These are phyloP conservation scores for Aspergillus fumigatus DNA, from an alignment of 2,329 filamentous ascomycete genomes.

Conservation along the genomic window DNA sequence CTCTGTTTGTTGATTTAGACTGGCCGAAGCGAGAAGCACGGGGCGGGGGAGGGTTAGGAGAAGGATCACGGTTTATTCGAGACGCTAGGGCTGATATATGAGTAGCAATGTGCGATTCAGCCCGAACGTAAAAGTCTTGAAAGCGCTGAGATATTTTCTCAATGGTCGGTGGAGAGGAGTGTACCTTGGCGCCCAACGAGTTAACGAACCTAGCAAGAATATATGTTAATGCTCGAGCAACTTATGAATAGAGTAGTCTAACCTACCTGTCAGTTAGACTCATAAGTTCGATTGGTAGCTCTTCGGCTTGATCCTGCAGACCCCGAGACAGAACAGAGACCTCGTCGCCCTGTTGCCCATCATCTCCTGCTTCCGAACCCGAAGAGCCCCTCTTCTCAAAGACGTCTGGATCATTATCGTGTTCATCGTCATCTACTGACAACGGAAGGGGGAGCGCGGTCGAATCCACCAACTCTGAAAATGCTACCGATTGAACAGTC, in stretches of 20 bases:
- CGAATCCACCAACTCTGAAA: conserved; percentile 21
- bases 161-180: conserved; percentile 76
- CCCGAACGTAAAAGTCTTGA: conserved; percentile 85
- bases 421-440: conserved; percentile 20
- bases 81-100: conserved; percentile 78
- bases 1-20: conserved; percentile 50
- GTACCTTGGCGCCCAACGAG: conserved; percentile 79
- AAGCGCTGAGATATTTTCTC: conserved; percentile 81
- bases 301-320: conserved; percentile 68
- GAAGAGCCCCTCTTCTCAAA: conserved; percentile 42
- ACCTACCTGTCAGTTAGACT: conserved; percentile 79
- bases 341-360: conserved; percentile 28
- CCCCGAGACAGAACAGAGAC: conserved; percentile 31
- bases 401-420: conserved; percentile 32
- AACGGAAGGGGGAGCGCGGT: conserved; percentile 20
- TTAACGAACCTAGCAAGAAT: conserved; percentile 70
- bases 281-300: conserved; percentile 89
- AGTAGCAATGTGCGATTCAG: conserved; percentile 76
- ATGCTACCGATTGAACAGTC: conserved; percentile 21
- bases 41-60: conserved; percentile 54
- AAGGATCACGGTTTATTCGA: conserved; percentile 64
- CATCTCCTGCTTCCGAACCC: conserved; percentile 27
- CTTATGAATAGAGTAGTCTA: not conserved
- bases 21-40: conserved; percentile 45
- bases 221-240: conserved; percentile 4